A percentile compares a stretch with the other conserved stretches of the same genome.
These are phyloP conservation scores for Ascochyta lentis DNA, from an alignment of 2,329 filamentous ascomycete species.

Conservation along the genomic window DNA sequence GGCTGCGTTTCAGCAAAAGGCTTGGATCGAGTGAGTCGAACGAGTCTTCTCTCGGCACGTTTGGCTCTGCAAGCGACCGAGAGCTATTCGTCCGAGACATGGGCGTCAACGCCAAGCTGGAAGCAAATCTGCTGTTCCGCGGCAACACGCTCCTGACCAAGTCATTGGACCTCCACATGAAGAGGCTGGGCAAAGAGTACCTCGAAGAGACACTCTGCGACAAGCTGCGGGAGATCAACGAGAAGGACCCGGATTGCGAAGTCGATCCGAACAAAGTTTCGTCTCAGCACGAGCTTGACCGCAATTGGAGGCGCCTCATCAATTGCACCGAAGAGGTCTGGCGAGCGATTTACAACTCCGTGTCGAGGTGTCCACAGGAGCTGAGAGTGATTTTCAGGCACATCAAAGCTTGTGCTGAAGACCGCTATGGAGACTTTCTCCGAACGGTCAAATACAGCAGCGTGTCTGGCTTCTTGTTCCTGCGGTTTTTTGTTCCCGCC, in stretches of 20 bases:
- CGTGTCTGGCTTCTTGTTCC: slow-evolving; percentile 91
- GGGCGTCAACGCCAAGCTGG: slow-evolving; percentile 78
- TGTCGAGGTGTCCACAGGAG: slow-evolving; percentile 77
- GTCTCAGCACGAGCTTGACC: slow-evolving; percentile 72
- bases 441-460: slow-evolving; percentile 91
- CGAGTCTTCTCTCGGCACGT: slow-evolving; percentile 53
- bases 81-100: slow-evolving; percentile 78
- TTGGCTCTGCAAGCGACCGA: slow-evolving; percentile 62
- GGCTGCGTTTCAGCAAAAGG: slow-evolving; percentile 72
- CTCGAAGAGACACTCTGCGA: slow-evolving; percentile 85
- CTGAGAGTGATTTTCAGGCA: slow-evolving; percentile 87
- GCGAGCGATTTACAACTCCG: slow-evolving; percentile 80
- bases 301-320: slow-evolving; percentile 82
- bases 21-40: slow-evolving; percentile 74
- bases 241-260: slow-evolving; percentile 89
- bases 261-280: slow-evolving; percentile 85
- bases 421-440: slow-evolving; percentile 91
- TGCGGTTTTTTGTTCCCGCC: slow-evolving; percentile 95
- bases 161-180: slow-evolving; percentile 94
- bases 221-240: slow-evolving; percentile 87
- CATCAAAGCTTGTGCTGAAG: slow-evolving; percentile 88
- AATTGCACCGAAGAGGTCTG: slow-evolving; percentile 82
- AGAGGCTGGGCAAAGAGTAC: slow-evolving; percentile 89
- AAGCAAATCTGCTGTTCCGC: slow-evolving; percentile 93
- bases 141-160: slow-evolving; percentile 95